These are phyloP conservation scores for Paraphaeosphaeria minitans DNA, from an alignment of 2,329 filamentous ascomycete species.

Conservation along the genomic window DNA sequence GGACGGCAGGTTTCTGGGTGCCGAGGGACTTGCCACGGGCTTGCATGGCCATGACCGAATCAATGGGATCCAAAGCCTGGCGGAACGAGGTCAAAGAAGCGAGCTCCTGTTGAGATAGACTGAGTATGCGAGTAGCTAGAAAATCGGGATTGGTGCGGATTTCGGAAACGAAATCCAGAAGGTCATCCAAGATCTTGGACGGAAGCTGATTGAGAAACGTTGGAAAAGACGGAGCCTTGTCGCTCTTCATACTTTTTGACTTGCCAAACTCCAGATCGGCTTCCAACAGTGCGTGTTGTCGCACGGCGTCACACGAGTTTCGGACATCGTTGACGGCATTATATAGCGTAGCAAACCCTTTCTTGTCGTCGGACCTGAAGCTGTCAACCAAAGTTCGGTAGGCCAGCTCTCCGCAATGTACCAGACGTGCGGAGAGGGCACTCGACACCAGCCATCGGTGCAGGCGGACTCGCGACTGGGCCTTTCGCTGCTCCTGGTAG, in stretches of 20 bases:
- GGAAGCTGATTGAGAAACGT: slow-evolving; percentile 71
- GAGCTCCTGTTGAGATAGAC: slow-evolving; percentile 76
- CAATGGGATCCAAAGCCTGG: slow-evolving; percentile 77
- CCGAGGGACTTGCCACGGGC: slow-evolving; percentile 56
- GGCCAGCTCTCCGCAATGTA: slow-evolving; percentile 74
- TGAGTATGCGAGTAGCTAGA: slow-evolving; percentile 79
- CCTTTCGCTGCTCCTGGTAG: slow-evolving; percentile 81
- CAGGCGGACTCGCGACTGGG: slow-evolving; percentile 72
- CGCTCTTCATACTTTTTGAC: slow-evolving; percentile 46
- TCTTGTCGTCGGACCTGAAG: slow-evolving; percentile 80
- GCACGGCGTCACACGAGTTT: slow-evolving; percentile 74
- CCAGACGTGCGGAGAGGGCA: slow-evolving; percentile 74
- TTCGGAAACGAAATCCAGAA: slow-evolving; percentile 79
- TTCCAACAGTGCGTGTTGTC: slow-evolving; percentile 72
- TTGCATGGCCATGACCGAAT: slow-evolving; percentile 79
- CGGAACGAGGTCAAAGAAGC: slow-evolving; percentile 78
- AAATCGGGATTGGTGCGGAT: slow-evolving; percentile 88
- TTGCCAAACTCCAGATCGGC: slow-evolving; percentile 68
- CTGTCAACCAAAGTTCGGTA: slow-evolving; percentile 77
- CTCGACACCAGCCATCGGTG: slow-evolving; percentile 77
- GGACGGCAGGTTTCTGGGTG: slow-evolving; percentile 56
- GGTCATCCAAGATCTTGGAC: slow-evolving; percentile 71
- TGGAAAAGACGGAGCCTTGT: slow-evolving; percentile 52
- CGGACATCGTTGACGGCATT: slow-evolving; percentile 80
- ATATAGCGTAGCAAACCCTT: slow-evolving; percentile 74